A percentile compares a stretch with the other conserved stretches of the same genome.
These are phyloP conservation scores for Wickerhamiella allomyrinae DNA, from an alignment of 805 yeast species.

Conservation along the genomic window DNA sequence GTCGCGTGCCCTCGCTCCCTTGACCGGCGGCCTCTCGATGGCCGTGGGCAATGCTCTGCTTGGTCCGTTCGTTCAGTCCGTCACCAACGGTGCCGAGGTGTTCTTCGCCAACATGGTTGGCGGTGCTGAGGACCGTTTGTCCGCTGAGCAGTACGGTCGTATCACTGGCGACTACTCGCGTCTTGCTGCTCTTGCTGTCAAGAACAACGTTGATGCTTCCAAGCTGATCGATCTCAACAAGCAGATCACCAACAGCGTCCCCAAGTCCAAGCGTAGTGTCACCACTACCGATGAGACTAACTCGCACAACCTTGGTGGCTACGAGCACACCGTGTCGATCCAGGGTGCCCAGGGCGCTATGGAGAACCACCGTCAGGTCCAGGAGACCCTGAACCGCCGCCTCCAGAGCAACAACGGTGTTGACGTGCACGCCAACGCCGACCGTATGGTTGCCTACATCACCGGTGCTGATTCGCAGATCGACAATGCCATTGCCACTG, in stretches of 20 bases:
- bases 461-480: slow-evolving; percentile 24
- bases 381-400: slow-evolving; percentile 9
- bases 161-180: slow-evolving; percentile 15
- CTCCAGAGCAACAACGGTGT: slow-evolving; percentile 6
- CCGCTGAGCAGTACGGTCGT: slow-evolving; percentile 9
- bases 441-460: slow-evolving; percentile 14
- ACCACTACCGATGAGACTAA: neutral
- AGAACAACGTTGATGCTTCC: slow-evolving; percentile 12
- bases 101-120: slow-evolving; percentile 16
- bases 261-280: slow-evolving; percentile 4
- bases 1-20: slow-evolving; percentile 11
- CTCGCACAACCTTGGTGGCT: neutral
- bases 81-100: slow-evolving; percentile 23
- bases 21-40: slow-evolving; percentile 12
- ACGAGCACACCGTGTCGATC: slow-evolving; percentile 1
- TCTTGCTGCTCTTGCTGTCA: slow-evolving; percentile 9
- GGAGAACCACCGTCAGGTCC: slow-evolving; percentile 13
- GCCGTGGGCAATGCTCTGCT: slow-evolving; percentile 12
- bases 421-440: slow-evolving; percentile 9
- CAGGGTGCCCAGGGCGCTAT: slow-evolving; percentile 12
- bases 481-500: slow-evolving; percentile 19
- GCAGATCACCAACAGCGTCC: slow-evolving; percentile 10
- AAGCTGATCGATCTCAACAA: slow-evolving; percentile 11
- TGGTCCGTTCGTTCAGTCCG: slow-evolving; percentile 24
- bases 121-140: slow-evolving; percentile 11